A percentile compares a stretch with the other conserved stretches of the same genome.
phyloP scores from a whole-genome alignment of 2,329 filamentous ascomycete species.

The Biscogniauxia mediterranea region DNA sequence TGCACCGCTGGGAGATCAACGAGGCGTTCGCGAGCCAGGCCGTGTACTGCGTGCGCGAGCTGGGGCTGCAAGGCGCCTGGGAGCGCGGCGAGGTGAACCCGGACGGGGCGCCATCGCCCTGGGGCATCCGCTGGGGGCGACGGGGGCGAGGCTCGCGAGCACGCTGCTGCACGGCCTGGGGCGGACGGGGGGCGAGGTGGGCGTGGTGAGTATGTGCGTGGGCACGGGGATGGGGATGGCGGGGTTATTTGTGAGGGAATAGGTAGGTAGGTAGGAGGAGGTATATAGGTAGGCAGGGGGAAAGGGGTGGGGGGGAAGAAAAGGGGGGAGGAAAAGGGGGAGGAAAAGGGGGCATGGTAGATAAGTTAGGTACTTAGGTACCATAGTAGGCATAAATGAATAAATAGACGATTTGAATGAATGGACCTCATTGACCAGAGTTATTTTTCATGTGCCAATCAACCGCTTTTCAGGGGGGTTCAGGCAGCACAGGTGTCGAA shows the following conservation, averaged over 20 bases:
- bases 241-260: conserved; percentile 64
- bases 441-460: no score
- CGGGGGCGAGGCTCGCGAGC: conserved; percentile 76
- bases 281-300: no score
- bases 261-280: conserved; percentile 19
- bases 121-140: conserved; percentile 87
- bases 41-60: conserved; percentile 67
- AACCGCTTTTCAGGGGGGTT: no score
- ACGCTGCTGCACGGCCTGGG: conserved; percentile 67
- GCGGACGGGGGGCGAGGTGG: conserved; percentile 70
- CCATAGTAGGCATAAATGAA: no score
- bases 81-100: conserved; percentile 76
- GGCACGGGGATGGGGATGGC: conserved; percentile 80
- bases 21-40: conserved; percentile 72
- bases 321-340: neutral
- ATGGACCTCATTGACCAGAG: no score
- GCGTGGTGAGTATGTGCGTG: conserved; percentile 89
- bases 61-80: conserved; percentile 63
- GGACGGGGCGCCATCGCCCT: conserved; percentile 94
- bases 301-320: neutral
- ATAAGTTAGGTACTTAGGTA: no score
- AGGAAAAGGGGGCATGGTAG: neutral
- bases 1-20: conserved; percentile 91
- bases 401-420: no score
- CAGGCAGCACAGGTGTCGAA: no score